Base-by-base conservation (phyloP, 2,329 filamentous ascomycete genomes). In the Chrysoporthe deuterocubensis region DNA sequence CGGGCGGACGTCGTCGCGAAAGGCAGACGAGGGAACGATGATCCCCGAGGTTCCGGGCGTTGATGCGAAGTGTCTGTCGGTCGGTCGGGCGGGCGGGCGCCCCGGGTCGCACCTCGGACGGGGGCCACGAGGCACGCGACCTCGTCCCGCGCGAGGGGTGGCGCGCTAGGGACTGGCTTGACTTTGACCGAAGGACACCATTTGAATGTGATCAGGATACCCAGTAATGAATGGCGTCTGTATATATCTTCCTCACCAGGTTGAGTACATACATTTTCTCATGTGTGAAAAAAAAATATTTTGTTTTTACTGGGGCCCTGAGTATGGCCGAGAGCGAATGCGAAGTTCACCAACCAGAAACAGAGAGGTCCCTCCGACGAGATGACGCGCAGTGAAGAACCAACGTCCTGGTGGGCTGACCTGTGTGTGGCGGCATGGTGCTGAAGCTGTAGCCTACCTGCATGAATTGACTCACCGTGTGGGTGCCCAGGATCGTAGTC, bases 11-110 rank as follows among this genome's bases (percentile, higher is more conserved):
- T 11, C 54, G 14, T 26, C 48, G 46, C 52, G 7, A 43, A 44
- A 16, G 11, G 58, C 5, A n/a, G 2, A 34, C 14, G 6, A 34
- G n/a, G 14, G 21, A 14, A 32, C 5, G 43, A 46, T 42, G 42
- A 26, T 26, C 13, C 48, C 60, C 60, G 60, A 50, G 26, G 44
- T 50, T n/a, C 60, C 60, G 60, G 50, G 13, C 3, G 50, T 6
- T 32, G 44, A 50, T 62, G 43, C 14, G 40, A 34, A 32, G 48
- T 26, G 21, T 46, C 40, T 26, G 21, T 46, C 40, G 40, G 42
- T n/a, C 42, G 16, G 58, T 61, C 58, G 42, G 58, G 58, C n/a
- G 32, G 42, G 58, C 40, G 40, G 16, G 18, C 14, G 32, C 42
- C 18, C 18, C 58, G 21, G 58, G 34, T 44, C 9, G 40, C 42